Percentiles rank a stretch among this genome's conserved stretches.
phyloP scores from a whole-genome alignment of 2,329 filamentous ascomycete genomes.

The Aspergillus awamori region DNA sequence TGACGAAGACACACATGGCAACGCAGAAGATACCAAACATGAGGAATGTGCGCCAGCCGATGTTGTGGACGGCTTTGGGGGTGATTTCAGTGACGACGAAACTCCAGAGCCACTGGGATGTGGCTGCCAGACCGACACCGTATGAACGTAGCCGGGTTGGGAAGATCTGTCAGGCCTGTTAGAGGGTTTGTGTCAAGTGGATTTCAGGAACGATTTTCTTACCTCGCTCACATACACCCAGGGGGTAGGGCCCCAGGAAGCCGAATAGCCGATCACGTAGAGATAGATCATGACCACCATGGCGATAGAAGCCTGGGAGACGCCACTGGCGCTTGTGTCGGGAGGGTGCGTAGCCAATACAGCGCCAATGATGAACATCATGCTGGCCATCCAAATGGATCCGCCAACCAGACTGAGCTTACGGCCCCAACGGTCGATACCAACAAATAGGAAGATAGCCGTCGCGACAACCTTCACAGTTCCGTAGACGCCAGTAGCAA shows the following conservation, averaged over 20 bases:
- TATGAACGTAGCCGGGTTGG: slow-evolving; percentile 45
- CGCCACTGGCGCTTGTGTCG: slow-evolving; percentile 25
- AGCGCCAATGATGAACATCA: slow-evolving; percentile 45
- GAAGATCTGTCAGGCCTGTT: slow-evolving; percentile 35
- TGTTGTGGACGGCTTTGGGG: slow-evolving; percentile 43
- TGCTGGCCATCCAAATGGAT: slow-evolving; percentile 37
- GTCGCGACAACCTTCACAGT: slow-evolving; percentile 44
- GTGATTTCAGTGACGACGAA: slow-evolving; percentile 48
- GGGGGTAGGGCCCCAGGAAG: slow-evolving; percentile 34
- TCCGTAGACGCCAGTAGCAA: slow-evolving; percentile 44
- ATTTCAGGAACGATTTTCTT: neutral
- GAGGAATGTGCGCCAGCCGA: slow-evolving; percentile 44
- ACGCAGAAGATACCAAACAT: slow-evolving; percentile 48
- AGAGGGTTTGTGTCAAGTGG: neutral
- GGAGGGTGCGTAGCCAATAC: slow-evolving; percentile 39
- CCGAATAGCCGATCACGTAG: slow-evolving; percentile 39
- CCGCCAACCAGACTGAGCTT: slow-evolving; percentile 40
- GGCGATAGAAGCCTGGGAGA: slow-evolving; percentile 37
- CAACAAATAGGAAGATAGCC: slow-evolving; percentile 39
- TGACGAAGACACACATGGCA: slow-evolving; percentile 39
- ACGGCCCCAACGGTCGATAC: slow-evolving; percentile 44
- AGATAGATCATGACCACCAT: slow-evolving; percentile 56
- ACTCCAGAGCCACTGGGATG: slow-evolving; percentile 47
- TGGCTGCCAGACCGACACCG: slow-evolving; percentile 44
- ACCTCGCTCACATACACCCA: slow-evolving; percentile 41